Percentiles rank a stretch among this genome's conserved stretches.
These are phyloP conservation scores for Polyplosphaeria fusca DNA, from an alignment of 495 filamentous ascomycete species.

Conservation along the genomic window DNA sequence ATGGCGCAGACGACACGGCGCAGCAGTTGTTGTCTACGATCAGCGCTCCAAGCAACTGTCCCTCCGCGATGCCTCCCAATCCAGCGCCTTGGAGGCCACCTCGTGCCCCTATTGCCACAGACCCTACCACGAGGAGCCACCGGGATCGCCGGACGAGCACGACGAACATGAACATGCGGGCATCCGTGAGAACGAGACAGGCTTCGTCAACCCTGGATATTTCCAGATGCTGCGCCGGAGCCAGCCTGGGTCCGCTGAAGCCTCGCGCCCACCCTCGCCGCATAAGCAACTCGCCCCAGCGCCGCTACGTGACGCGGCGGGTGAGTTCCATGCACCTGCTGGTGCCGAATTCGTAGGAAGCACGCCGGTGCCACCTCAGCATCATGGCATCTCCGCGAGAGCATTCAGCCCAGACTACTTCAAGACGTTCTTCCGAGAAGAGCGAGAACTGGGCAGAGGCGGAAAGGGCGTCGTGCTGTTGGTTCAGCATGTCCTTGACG, in stretches of 20 bases:
- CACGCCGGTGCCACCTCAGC: slow-evolving; percentile 42
- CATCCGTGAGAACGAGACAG: slow-evolving; percentile 35
- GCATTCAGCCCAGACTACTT: slow-evolving; percentile 93
- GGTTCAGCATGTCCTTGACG: slow-evolving; percentile 85
- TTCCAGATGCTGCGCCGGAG: slow-evolving; percentile 84
- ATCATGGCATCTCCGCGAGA: slow-evolving; percentile 71
- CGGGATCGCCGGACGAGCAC: slow-evolving; percentile 42
- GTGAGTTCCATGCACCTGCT: slow-evolving; percentile 31
- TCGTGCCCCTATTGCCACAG: slow-evolving; percentile 88
- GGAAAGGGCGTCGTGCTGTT: slow-evolving; percentile 93
- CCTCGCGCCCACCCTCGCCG: slow-evolving; percentile 51
- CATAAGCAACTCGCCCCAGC: slow-evolving; percentile 53
- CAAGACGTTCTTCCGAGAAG: slow-evolving; percentile 83
- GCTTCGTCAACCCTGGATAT: slow-evolving; percentile 85
- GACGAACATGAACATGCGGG: slow-evolving; percentile 20
- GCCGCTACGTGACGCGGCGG: slow-evolving; percentile 32
- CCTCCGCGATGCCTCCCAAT: slow-evolving; percentile 60
- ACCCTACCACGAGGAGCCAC: slow-evolving; percentile 57
- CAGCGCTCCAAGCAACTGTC: slow-evolving; percentile 78
- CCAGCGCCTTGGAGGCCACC: slow-evolving; percentile 51
- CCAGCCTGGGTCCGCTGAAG: slow-evolving; percentile 50
- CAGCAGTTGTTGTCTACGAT: slow-evolving; percentile 88
- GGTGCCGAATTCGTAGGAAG: slow-evolving; percentile 55
- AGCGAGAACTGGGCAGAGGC: slow-evolving; percentile 78
- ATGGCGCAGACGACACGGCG: slow-evolving; percentile 74